Evolutionary conservation across 352 stramenopile species (phyloP).

Genomic region (Plasmopara halstedii): DNA sequence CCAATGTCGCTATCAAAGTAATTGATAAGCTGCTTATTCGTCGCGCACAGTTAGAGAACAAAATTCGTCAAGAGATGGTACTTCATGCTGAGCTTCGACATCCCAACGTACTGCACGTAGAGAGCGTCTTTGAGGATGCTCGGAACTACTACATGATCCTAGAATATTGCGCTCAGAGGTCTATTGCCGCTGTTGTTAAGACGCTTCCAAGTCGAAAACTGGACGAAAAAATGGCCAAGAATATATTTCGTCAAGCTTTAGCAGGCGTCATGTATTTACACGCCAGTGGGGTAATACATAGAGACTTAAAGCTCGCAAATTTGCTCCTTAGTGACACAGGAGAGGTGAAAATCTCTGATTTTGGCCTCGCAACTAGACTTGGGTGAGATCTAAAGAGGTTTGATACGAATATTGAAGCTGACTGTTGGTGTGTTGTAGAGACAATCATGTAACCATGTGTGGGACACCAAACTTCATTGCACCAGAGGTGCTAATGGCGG

Average conservation of each 20-base stretch:
- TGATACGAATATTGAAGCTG: not conserved
- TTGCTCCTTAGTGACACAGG: constrained; percentile 44
- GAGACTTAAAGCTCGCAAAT: constrained; percentile 75
- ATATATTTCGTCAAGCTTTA: constrained; percentile 49
- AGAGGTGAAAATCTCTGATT: constrained; percentile 68
- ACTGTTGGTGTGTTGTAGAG: constrained; percentile 12
- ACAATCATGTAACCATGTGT: constrained; percentile 60
- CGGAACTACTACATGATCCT: constrained; percentile 74
- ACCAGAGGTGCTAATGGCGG: constrained; percentile 48
- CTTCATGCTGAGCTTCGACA: constrained; percentile 55
- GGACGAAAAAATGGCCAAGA: constrained; percentile 38
- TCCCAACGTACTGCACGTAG: constrained; percentile 45
- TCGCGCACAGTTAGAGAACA: constrained; percentile 49
- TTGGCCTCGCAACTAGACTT: constrained; percentile 57
- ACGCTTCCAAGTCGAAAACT: constrained; percentile 23
- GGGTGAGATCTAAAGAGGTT: constrained; percentile 17
- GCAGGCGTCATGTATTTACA: constrained; percentile 55
- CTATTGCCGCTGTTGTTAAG: constrained; percentile 38
- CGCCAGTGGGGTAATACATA: constrained; percentile 52
- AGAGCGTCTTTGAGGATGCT: constrained; percentile 64
- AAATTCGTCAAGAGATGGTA: constrained; percentile 61
- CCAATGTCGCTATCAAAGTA: constrained; percentile 68
- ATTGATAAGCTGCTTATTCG: constrained; percentile 70
- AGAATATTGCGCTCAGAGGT: constrained; percentile 49
- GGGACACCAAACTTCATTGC: constrained; percentile 82